These are phyloP conservation scores for Penicillium psychrosexuale DNA, from an alignment of 2,329 filamentous ascomycete species.

Conservation along the genomic window DNA sequence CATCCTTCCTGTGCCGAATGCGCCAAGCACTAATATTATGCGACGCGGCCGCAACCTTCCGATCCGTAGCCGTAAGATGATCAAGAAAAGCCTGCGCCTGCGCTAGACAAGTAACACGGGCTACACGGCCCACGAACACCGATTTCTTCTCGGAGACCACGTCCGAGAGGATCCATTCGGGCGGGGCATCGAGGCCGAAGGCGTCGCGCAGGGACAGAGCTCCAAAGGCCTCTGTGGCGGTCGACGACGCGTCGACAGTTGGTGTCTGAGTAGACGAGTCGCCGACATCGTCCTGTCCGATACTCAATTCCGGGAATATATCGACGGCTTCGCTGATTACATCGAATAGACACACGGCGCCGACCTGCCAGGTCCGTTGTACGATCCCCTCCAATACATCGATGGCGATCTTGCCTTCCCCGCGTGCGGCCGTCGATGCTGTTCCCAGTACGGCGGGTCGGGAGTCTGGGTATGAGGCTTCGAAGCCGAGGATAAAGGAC, in stretches of 20 bases:
- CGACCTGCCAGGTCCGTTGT: slow-evolving; percentile 64
- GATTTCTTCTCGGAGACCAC: slow-evolving; percentile 78
- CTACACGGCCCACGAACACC: slow-evolving; percentile 77
- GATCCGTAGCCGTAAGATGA: slow-evolving; percentile 77
- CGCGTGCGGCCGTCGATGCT: slow-evolving; percentile 69
- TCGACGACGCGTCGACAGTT: not conserved
- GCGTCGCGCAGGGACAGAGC: slow-evolving; percentile 29
- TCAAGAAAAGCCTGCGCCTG: slow-evolving; percentile 70
- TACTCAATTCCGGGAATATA: slow-evolving; percentile 55
- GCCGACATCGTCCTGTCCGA: slow-evolving; percentile 26
- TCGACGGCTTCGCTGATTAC: slow-evolving; percentile 66
- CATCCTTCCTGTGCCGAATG: slow-evolving; percentile 53
- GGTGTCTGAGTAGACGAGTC: slow-evolving; percentile 11
- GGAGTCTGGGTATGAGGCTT: slow-evolving; percentile 68
- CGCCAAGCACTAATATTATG: slow-evolving; percentile 97
- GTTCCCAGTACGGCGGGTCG: slow-evolving; percentile 73
- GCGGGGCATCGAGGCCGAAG: slow-evolving; percentile 40
- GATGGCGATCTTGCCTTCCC: slow-evolving; percentile 70
- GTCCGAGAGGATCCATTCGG: slow-evolving; percentile 71
- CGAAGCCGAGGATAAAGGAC: slow-evolving; percentile 61
- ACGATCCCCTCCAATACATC: slow-evolving; percentile 66
- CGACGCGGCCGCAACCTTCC: slow-evolving; percentile 78
- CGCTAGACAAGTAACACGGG: slow-evolving; percentile 63
- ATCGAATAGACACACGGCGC: slow-evolving; percentile 84
- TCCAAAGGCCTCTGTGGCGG: slow-evolving; percentile 23